These are phyloP conservation scores for Spirogloea muscicola DNA, from an alignment of 139 green algal species.

Conservation along the genomic window DNA sequence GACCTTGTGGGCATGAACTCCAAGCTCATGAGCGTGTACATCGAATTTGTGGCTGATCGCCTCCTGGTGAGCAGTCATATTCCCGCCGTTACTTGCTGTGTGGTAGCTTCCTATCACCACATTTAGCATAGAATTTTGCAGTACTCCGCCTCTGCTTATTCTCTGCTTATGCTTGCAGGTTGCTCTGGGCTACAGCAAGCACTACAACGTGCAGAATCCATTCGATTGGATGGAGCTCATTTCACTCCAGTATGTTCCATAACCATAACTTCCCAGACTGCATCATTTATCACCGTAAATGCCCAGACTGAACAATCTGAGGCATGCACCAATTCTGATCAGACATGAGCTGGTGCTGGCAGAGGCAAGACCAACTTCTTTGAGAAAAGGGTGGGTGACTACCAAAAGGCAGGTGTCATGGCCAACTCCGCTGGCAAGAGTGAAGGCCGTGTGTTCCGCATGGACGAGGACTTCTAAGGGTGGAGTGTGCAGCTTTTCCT, in stretches of 20 bases:
- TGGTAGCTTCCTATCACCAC: background rate
- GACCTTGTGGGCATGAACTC: conserved; percentile 81
- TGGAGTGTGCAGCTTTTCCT: background rate
- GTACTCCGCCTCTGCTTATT: background rate
- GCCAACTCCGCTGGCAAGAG: background rate
- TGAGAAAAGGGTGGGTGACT: conserved; percentile 73
- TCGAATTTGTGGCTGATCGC: conserved; percentile 94
- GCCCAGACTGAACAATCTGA: too few species aligned
- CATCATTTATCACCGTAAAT: background rate
- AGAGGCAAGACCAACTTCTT: conserved; percentile 77
- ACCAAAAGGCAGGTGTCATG: conserved; percentile 75
- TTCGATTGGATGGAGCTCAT: conserved; percentile 87
- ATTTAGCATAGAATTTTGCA: background rate
- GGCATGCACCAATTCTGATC: too few species aligned
- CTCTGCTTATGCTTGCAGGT: conserved; percentile 2
- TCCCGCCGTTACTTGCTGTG: background rate
- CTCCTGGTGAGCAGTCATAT: conserved; percentile 50
- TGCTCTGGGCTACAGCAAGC: conserved; percentile 22
- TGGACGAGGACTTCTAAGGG: conserved; percentile 31
- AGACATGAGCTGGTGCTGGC: background rate
- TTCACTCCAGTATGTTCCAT: conserved; percentile 57
- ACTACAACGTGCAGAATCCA: conserved; percentile 65
- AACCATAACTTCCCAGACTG: background rate
- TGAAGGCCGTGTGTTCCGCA: background rate
- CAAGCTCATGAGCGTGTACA: conserved; percentile 83